These are phyloP conservation scores for Thalia dealbata DNA, from an alignment of 176 grass and related monocot genomes.

Conservation along the genomic window DNA sequence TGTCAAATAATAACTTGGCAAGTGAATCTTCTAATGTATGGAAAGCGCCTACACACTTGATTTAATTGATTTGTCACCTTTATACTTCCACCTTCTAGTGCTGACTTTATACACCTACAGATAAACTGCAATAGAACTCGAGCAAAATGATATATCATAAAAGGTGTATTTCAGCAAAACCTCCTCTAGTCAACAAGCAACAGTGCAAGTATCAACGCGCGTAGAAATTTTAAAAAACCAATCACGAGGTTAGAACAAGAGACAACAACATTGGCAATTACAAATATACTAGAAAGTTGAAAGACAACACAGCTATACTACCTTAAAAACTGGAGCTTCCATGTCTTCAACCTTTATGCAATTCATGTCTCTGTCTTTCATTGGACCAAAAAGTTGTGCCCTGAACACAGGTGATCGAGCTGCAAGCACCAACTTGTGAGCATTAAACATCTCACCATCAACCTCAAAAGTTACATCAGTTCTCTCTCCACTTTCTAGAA, in stretches of 20 bases:
- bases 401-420: slow-evolving; percentile 16
- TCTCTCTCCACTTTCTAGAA: slow-evolving; percentile 4
- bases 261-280: background rate
- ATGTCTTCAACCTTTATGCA: slow-evolving; percentile 11
- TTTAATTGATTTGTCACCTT: too few relatives aligned
- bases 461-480: slow-evolving; percentile 5
- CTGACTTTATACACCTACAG: too few relatives aligned
- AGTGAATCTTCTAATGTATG: too few relatives aligned
- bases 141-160: too few relatives aligned
- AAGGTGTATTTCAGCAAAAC: too few relatives aligned
- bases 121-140: too few relatives aligned
- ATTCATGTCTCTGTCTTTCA: slow-evolving; percentile 4
- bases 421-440: slow-evolving; percentile 13
- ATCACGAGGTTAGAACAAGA: background rate
- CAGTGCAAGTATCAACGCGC: too few relatives aligned
- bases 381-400: slow-evolving; percentile 16
- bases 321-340: slow-evolving; percentile 18
- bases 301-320: background rate
- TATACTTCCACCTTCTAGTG: too few relatives aligned
- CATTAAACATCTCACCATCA: slow-evolving; percentile 13
- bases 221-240: too few relatives aligned
- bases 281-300: background rate
- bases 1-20: too few relatives aligned
- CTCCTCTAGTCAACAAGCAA: too few relatives aligned
- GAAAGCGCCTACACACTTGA: too few relatives aligned